Conservation (phyloP, 768 basidiomycete genomes). For the Russula abietina region DNA sequence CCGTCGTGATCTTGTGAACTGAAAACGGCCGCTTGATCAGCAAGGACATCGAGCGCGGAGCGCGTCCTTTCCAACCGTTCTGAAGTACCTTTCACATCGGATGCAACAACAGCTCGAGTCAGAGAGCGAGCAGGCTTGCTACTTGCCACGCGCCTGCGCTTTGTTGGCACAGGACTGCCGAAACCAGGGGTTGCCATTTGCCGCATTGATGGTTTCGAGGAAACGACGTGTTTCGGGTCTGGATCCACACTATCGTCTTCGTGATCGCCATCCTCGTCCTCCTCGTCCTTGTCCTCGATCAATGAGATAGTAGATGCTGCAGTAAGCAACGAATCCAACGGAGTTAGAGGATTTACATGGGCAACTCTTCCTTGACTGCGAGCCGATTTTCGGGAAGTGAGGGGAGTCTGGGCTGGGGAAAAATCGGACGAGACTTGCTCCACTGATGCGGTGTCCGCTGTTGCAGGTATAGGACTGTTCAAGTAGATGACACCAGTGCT, state of each 20-base stretch:
- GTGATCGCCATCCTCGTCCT: constrained; percentile 29
- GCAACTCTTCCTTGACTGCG: constrained; percentile 23
- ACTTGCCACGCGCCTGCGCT: constrained; percentile 33
- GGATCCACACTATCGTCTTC: constrained; percentile 24
- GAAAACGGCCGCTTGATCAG: constrained; percentile 58
- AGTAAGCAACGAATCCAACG: constrained; percentile 54
- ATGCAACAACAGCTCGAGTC: neutral
- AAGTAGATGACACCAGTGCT: constrained; percentile 23
- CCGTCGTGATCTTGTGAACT: constrained; percentile 33
- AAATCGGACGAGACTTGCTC: constrained; percentile 24
- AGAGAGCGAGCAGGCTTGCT: constrained; percentile 11
- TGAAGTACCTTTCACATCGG: constrained; percentile 2
- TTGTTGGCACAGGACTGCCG: constrained; percentile 36
- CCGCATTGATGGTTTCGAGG: constrained; percentile 26
- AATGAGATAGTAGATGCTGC: constrained; percentile 48
- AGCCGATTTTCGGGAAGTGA: constrained; percentile 5
- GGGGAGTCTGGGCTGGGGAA: constrained; percentile 25
- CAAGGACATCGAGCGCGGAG: constrained; percentile 60
- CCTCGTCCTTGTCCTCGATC: constrained; percentile 38
- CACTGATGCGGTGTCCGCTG: constrained; percentile 10
- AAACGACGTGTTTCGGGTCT: neutral
- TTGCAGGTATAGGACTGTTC: constrained; percentile 20
- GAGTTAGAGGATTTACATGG: constrained; percentile 36
- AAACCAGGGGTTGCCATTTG: constrained; percentile 28
- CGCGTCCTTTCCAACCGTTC: constrained; percentile 12